Evolutionary conservation across 495 filamentous ascomycete genomes (phyloP), one percentile per base, ranked within the genome.

Genomic region (Penicillium canescens): DNA sequence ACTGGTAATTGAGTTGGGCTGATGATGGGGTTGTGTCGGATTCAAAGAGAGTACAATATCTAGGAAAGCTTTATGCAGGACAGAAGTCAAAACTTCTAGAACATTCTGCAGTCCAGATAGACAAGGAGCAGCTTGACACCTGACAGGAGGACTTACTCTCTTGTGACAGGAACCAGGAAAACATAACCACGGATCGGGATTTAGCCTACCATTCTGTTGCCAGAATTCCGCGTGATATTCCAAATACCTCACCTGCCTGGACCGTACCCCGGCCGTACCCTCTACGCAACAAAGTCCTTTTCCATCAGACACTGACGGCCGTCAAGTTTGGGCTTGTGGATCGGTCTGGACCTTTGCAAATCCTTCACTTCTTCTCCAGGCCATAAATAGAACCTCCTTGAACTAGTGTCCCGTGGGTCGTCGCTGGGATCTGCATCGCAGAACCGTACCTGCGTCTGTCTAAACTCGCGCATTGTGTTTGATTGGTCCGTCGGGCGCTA

Each of bases 371-470:
- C 43, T 42, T 24, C 21, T 46, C 12, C 24, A 7, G 28, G 43
- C 43, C 43, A 46, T 6, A 46, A 35, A 35, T 46, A 46, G 43
- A 46, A 18, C 14, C 43, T 46, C 28, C 26, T 1, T 46, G 43
- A 20, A 36, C n/a, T 46, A 46, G 14, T 46, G 28, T 46, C 43
- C 43, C 31, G 14, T 12, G 31, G 44, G 16, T 46, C 43, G 16
- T 21, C 43, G 6, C 31, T 21, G 10, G 16, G 43, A 36, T 46
- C 33, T 46, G 18, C 44, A 37, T 35, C 44, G 31, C 16, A 13
- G 16, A 20, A 36, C 44, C 33, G 31, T 46, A 46, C 33, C 20
- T 24, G 10, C 18, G 31, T 46, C 44, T 12, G 12, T n/a, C 18
- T n/a, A 37, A 12, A n/a, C 37, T 47, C 20, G 14, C 11, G 44